These are phyloP conservation scores for Penicillium polonicum DNA, from an alignment of 2,329 filamentous ascomycete species.

Conservation along the genomic window DNA sequence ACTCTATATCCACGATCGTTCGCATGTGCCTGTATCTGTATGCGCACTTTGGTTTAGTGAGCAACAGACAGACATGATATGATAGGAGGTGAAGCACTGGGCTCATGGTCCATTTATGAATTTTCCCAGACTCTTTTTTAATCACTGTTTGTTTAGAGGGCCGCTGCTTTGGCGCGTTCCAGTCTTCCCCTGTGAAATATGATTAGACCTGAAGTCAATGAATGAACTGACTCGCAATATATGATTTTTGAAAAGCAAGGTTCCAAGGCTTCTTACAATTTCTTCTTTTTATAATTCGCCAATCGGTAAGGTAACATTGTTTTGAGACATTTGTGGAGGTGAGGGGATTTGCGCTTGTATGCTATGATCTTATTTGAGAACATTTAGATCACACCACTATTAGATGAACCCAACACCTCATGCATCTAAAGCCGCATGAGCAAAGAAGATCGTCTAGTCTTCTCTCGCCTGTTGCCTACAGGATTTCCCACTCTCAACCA, in stretches of 20 bases:
- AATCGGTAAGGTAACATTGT: not conserved
- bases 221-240: constrained; percentile 13
- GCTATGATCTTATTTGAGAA: not conserved
- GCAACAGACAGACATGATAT: constrained; percentile 18
- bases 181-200: constrained; percentile 25
- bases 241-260: not conserved
- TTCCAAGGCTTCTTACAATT: not conserved
- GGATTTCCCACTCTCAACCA: not conserved
- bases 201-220: constrained; percentile 22
- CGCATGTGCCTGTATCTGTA: constrained; percentile 14
- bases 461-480: not conserved
- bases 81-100: constrained; percentile 12
- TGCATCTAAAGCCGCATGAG: not conserved
- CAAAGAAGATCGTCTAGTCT: not conserved
- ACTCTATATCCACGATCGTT: constrained; percentile 10
- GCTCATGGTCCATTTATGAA: constrained; percentile 19
- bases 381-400: not conserved
- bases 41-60: constrained; percentile 9
- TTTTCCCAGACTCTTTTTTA: constrained; percentile 16
- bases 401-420: not conserved
- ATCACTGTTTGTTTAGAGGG: constrained; percentile 19
- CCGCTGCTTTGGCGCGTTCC: constrained; percentile 8
- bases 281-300: not conserved
- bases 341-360: not conserved
- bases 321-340: not conserved